phyloP scores from a whole-genome alignment of 352 stramenopile species.

The Pythium coloratum region DNA sequence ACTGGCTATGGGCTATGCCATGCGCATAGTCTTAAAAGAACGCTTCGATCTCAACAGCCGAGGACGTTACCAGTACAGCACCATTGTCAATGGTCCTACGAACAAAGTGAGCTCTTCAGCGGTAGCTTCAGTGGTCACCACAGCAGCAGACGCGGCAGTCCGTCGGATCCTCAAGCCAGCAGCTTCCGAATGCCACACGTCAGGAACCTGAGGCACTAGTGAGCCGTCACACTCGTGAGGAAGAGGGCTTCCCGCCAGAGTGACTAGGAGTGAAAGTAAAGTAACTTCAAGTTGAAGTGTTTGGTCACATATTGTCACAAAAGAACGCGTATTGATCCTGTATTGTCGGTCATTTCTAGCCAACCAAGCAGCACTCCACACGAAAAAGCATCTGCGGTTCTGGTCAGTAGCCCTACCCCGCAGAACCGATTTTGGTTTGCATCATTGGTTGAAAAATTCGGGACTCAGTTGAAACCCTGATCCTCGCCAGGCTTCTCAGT shows the following conservation, averaged over 20 bases:
- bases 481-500: neutral
- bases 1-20: too few relatives aligned
- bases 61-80: too few relatives aligned
- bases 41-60: too few relatives aligned
- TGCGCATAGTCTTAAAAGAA: too few relatives aligned
- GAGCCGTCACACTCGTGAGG: neutral
- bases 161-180: too few relatives aligned
- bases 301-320: neutral
- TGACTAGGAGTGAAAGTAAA: neutral
- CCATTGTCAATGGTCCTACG: too few relatives aligned
- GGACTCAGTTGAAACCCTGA: conserved; percentile 16
- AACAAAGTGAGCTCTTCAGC: too few relatives aligned
- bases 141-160: too few relatives aligned
- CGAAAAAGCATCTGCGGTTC: neutral
- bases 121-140: too few relatives aligned
- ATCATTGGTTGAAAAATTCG: conserved; percentile 13
- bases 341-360: conserved; percentile 17
- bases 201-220: neutral
- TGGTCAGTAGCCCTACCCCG: neutral
- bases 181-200: too few relatives aligned
- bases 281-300: conserved; percentile 33
- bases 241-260: neutral
- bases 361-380: conserved; percentile 22
- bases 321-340: neutral
- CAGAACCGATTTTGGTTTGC: neutral